Conservation (phyloP, 805 yeast species). For the Candida multigemmis region DNA sequence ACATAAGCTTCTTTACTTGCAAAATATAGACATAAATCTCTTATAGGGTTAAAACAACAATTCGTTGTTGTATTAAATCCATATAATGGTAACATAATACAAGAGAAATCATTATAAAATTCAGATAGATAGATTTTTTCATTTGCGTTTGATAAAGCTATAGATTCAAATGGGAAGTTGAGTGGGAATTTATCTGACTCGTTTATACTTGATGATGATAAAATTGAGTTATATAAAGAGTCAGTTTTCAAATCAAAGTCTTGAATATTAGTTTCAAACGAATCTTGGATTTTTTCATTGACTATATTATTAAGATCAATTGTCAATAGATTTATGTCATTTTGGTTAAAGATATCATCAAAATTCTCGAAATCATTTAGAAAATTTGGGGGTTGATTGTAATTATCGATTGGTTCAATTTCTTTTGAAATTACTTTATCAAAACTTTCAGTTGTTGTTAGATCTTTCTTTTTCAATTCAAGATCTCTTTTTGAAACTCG, state of each 20-base stretch:
- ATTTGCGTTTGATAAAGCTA: conserved; percentile 13
- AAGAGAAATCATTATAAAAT: conserved; percentile 27
- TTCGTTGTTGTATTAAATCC: conserved; percentile 19
- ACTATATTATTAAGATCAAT: conserved; percentile 32
- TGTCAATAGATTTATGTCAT: conserved; percentile 28
- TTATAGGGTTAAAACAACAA: conserved; percentile 37
- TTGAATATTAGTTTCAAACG: no score
- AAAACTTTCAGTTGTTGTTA: conserved; percentile 2
- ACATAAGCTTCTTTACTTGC: conserved; percentile 54
- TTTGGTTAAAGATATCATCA: conserved; percentile 8
- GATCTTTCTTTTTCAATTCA: conserved; percentile 1
- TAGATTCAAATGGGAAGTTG: conserved; percentile 20
- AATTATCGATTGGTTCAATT: not conserved
- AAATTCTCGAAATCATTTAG: conserved; percentile 5
- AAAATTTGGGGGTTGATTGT: conserved; percentile 1
- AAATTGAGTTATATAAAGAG: no score
- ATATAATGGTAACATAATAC: conserved; percentile 27
- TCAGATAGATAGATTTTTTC: conserved; percentile 25
- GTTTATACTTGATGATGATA: no score
- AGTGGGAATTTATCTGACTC: no score
- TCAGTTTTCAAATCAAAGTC: no score
- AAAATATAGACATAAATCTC: conserved; percentile 53
- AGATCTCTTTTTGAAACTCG: conserved; percentile 18
- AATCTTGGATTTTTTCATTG: no score
- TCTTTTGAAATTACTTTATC: conserved; percentile 3